phyloP scores from a whole-genome alignment of 495 filamentous ascomycete species.

The Pseudoneurospora amorphoporcata region DNA sequence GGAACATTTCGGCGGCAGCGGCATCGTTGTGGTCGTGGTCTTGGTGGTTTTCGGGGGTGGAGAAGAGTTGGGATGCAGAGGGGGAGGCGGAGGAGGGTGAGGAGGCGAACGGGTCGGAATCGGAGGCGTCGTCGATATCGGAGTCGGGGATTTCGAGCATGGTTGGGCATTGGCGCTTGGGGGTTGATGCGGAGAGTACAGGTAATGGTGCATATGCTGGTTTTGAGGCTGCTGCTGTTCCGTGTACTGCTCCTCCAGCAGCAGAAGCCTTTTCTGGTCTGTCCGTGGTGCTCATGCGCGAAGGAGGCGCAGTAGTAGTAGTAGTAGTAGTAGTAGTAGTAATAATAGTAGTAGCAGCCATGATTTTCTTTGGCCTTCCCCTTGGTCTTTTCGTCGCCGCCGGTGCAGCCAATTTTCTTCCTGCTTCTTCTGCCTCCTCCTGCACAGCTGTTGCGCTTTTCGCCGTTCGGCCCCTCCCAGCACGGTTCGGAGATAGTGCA shows the following conservation, averaged over 20 bases:
- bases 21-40: not conserved
- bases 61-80: conserved; percentile 14
- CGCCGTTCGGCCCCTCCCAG: not conserved
- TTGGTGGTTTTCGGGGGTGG: conserved; percentile 19
- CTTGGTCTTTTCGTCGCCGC: conserved; percentile 2
- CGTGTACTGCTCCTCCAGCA: not conserved
- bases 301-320: not conserved
- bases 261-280: not conserved
- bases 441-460: not conserved
- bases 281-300: not conserved
- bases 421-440: not conserved
- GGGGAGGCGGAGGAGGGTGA: conserved; percentile 10
- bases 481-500: not conserved
- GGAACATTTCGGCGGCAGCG: conserved; percentile 16
- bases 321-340: not conserved
- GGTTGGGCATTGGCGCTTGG: conserved; percentile 10
- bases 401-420: not conserved
- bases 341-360: not conserved
- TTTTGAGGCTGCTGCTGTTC: conserved; percentile 2
- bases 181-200: conserved; percentile 6
- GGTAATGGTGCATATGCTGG: conserved; percentile 8
- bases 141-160: conserved; percentile 58
- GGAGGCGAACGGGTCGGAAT: conserved; percentile 16
- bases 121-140: conserved; percentile 44
- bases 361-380: conserved; percentile 15